Evolutionary conservation across 2,329 filamentous ascomycete genomes (phyloP).

Genomic region (Aspergillus novoparasiticus): DNA sequence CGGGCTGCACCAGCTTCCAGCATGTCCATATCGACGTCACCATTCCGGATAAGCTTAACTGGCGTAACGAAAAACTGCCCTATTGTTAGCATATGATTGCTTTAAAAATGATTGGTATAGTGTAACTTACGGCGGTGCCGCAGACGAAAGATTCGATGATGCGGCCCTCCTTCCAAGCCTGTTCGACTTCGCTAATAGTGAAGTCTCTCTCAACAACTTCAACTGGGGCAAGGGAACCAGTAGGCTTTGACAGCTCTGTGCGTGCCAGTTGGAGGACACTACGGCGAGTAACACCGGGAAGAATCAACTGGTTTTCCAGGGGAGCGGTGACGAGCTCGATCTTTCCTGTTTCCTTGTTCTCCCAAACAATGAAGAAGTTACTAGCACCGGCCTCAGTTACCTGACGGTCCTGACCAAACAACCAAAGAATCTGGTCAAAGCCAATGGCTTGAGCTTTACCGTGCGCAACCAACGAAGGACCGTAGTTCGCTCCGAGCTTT

Average conservation of each 20-base stretch:
- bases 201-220: conserved; percentile 82
- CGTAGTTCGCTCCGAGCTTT: conserved; percentile 93
- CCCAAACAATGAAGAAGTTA: conserved; percentile 90
- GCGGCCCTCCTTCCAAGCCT: conserved; percentile 73
- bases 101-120: too few species aligned
- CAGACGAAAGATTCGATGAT: conserved; percentile 83
- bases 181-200: conserved; percentile 75
- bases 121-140: conserved; percentile 73
- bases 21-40: conserved; percentile 64
- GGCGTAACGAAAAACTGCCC: conserved; percentile 69
- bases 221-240: conserved; percentile 65
- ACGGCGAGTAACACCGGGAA: conserved; percentile 84
- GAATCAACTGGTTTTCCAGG: conserved; percentile 77
- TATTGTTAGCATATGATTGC: conserved; percentile 6
- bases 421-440: conserved; percentile 91
- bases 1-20: conserved; percentile 28
- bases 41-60: conserved; percentile 69
- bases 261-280: conserved; percentile 74
- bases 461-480: conserved; percentile 77
- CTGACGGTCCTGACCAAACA: conserved; percentile 74
- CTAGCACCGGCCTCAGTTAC: conserved; percentile 90
- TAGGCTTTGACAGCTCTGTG: conserved; percentile 55
- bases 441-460: conserved; percentile 71
- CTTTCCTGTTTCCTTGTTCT: conserved; percentile 56
- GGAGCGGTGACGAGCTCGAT: conserved; percentile 80